Percentiles rank a stretch among this genome's conserved stretches.
Evolutionary conservation across 2,329 filamentous ascomycete genomes (phyloP).

Genomic region (Exophiala bonariae): DNA sequence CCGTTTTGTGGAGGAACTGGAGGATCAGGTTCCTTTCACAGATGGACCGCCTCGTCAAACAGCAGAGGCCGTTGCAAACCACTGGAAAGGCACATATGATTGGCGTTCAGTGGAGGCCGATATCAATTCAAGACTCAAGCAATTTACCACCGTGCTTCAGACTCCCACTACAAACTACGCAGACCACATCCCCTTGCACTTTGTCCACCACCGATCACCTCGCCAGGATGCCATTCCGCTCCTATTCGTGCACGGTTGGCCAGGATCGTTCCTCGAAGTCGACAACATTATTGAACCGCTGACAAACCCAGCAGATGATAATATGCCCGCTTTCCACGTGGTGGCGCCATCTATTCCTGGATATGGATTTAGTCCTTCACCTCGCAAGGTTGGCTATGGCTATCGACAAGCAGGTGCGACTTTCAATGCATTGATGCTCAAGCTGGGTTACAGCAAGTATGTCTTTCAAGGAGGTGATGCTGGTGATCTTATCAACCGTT

Average conservation of each 20-base stretch:
- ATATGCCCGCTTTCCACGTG: conserved; percentile 30
- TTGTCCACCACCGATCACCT: conserved; percentile 22
- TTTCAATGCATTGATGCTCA: conserved; percentile 25
- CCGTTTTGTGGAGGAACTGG: conserved; percentile 9
- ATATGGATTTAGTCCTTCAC: conserved; percentile 29
- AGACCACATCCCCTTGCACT: conserved; percentile 24
- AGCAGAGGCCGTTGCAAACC: conserved; percentile 1
- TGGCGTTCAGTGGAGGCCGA: conserved; percentile 10
- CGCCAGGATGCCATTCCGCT: conserved; percentile 35
- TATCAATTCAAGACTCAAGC: conserved; percentile 9
- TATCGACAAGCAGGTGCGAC: conserved; percentile 5
- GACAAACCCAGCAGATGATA: conserved; percentile 20
- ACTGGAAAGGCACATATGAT: conserved; percentile 16
- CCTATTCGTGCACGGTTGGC: conserved; percentile 39
- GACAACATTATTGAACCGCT: conserved; percentile 30
- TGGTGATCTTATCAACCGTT: conserved; percentile 29
- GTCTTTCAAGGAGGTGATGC: conserved; percentile 32
- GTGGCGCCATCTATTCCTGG: conserved; percentile 32
- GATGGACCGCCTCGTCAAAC: conserved; percentile 12
- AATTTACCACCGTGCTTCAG: conserved; percentile 11
- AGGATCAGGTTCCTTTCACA: conserved; percentile 3
- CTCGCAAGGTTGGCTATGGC: conserved; percentile 14
- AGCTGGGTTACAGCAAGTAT: conserved; percentile 29
- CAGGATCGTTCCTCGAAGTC: conserved; percentile 37
- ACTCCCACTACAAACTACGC: conserved; percentile 1